Evolutionary conservation across 306 rosid genomes (phyloP), one percentile per base, ranked within the genome.

Genomic region (Spatholobus suberectus): DNA sequence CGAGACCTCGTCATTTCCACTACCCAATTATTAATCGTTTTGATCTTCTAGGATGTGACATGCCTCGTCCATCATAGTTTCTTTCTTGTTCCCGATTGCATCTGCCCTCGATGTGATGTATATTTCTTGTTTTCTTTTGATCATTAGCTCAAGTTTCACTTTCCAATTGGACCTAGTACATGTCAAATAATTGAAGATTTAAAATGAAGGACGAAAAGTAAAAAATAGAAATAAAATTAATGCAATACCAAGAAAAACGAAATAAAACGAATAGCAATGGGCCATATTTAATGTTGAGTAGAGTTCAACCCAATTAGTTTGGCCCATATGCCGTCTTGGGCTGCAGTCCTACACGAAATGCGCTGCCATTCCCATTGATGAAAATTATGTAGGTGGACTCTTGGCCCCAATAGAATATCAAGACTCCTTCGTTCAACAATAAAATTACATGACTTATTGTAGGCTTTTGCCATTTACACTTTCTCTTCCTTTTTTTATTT

Each of bases 41-140:
- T 21, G 54, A 78, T 57, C 13, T 54, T 78, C 40, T 35, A 29
- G 24, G 89, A 86, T 62, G 77, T 57, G 83, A 83, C 73, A 49
- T 44, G 55, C 51, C 23, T 63, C 74, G 11, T 38, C 46, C 21
- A 55, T 68, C 65, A 70, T n/a, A 12, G 20, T 68, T 70, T 46
- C 59, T 73, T 78, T 70, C 47, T 51, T 38, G 37, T 57, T 38
- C 9, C 32, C 41, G 7, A 35, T 75, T 32, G 59, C 27, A 14
- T 37, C 5, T 81, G 32, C 41, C n/a, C n/a, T 76, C 41, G 29
- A 40, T 51, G 72, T 85, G 49, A 81, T 49, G 47, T 69, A 8
- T 27, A 35, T 69, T 70, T 54, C 72, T 75, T 76, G 54, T 85
- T 70, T 77, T 76, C 73, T 85, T 70, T 27, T 75, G 29, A 77